Evolutionary conservation across 768 basidiomycete species (phyloP), one percentile per base, ranked within the genome.

Genomic region (Bullera alba): DNA sequence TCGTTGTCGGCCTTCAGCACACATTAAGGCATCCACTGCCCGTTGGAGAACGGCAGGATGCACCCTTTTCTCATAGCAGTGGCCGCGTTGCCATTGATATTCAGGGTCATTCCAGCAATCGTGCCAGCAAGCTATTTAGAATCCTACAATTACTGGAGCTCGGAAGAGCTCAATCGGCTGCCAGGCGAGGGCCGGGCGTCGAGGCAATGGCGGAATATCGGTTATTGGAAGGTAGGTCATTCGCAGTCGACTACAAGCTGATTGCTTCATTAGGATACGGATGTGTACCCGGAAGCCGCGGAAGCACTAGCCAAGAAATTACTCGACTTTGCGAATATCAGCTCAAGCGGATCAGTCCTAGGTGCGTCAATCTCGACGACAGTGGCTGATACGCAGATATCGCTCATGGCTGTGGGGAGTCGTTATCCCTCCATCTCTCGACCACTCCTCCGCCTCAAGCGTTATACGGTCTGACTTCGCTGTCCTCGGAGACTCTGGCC

Each of bases 391-490:
- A 25, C 45, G 34, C 27, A 67, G 66, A 68, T 51, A 58, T 68
- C 15, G 66, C 63, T 19, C 66, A 68, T 49, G 66, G 66, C 7
- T 39, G 60, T 19, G 66, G 66, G 5, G 66, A 68, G 50, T 68
- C 66, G 2, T 51, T 68, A 4, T 32, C 58, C 59, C 21, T 34
- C 60, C 38, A 27, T 37, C 51, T 46, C 10, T 46, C 17, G 4
- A 23, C 10, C 27, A 3, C 42, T 5, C 44, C 51, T 14, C 58
- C 63, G 5, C 66, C 61, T 8, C 34, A 28, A 2, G 46, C 50
- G 22, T 46, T 68, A 14, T 36, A 57, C 47, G 66, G 46, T 27
- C 53, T 68, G 2, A 58, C 66, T 4, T 60, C 63, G 10, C 37
- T 57, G 1, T 21, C 49, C 14, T 19, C 47, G n/a, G 60, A 68